Conservation (phyloP, 2,329 filamentous ascomycete species). For the Calonectria multiphialidica region DNA sequence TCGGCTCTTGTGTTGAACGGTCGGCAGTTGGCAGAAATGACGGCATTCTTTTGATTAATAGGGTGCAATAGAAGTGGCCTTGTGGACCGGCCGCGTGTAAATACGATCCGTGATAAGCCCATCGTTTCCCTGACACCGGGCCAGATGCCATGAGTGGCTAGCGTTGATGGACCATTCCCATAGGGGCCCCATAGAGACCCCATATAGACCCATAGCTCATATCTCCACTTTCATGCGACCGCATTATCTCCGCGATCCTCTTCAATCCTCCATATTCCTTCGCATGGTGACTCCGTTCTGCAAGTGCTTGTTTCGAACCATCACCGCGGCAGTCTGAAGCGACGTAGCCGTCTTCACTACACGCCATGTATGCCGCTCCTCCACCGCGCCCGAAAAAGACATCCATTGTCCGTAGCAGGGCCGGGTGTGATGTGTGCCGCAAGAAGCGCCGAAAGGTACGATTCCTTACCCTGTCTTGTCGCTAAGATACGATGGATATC, state of each 20-base stretch:
- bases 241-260: neutral
- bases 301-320: too few species aligned
- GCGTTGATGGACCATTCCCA: neutral
- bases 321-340: too few species aligned
- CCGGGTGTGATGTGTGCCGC: neutral
- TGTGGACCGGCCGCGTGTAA: neutral
- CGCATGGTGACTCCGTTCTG: neutral
- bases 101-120: neutral
- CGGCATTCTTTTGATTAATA: too few species aligned
- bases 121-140: neutral
- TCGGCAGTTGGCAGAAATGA: neutral
- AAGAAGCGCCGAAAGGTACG: neutral
- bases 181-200: neutral
- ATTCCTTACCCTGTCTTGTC: neutral
- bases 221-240: neutral
- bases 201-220: neutral
- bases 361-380: neutral
- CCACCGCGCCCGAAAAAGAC: neutral
- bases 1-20: neutral
- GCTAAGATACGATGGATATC: neutral
- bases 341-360: too few species aligned
- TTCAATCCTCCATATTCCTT: neutral
- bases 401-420: neutral
- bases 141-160: neutral
- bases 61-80: neutral